Evolutionary conservation across 805 yeast genomes (phyloP), one percentile per base, ranked within the genome.

Genomic region (Sugiyamaella americana): DNA sequence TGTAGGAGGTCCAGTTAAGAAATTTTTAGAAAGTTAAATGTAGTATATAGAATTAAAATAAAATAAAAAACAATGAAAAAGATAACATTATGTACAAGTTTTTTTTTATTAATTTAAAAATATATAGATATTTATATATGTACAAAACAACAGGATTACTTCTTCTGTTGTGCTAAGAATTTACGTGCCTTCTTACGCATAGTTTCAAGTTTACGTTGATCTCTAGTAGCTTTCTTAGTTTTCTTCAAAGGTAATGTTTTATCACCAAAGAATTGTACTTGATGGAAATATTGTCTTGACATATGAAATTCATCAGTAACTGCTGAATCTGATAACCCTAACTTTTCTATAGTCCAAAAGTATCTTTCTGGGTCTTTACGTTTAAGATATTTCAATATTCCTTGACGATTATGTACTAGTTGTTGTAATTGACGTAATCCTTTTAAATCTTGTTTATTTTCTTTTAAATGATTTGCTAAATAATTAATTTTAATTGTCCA

Each of bases 351-450:
- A 39, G 95, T 74, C 81, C 87, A 82, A 66, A 76, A 87, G 69
- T 93, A 91, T 58, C 82, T 76, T 63, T 86, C 77, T 13, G 97
- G 87, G 53, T 87, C 70, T 60, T 78, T 84, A 60, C 76, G 78
- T 65, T 88, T 88, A 67, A 93, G 74, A 63, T 91, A 93, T 66
- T 80, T 79, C 57, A 91, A 73, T 36, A 84, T 76, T 56, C 78
- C 76, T 67, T 89, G 97, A 69, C 98, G 82, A 58, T 83, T 80
- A 66, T 91, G 98, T 20, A 89, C 95, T 61, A 85, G 63, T 73
- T 83, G 82, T 65, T 95, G 80, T 41, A 88, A 78, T 34, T 71
- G 66, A 59, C 93, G 81, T 47, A 80, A 79, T 56, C 81, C 81
- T 37, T 73, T 71, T 55, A 75, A 70, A 67, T 91, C 98, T 63